Evolutionary conservation across 2,329 filamentous ascomycete genomes (phyloP).

Genomic region (Pyrenochaeta sp.): DNA sequence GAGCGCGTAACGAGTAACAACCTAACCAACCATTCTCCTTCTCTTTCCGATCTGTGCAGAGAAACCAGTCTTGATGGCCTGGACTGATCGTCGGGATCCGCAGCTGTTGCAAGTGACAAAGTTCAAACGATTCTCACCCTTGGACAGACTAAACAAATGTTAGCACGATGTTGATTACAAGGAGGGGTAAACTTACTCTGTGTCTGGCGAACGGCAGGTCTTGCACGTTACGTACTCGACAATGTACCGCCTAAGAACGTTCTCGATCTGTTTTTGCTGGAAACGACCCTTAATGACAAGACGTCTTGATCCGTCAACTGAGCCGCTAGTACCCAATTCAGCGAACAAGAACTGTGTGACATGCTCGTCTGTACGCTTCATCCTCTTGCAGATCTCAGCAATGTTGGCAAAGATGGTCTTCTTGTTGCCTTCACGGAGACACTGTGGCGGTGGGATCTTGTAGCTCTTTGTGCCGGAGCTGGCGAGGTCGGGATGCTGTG

Average conservation of each 20-base stretch:
- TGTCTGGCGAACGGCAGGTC: constrained; percentile 69
- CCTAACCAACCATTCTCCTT: constrained; percentile 88
- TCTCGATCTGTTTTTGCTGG: constrained; percentile 99
- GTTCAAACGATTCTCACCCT: constrained; percentile 98
- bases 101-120: constrained; percentile 93
- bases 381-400: constrained; percentile 96
- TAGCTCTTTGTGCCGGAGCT: constrained; percentile 90
- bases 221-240: constrained; percentile 99
- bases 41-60: constrained; percentile 98
- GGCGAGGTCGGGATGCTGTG: constrained; percentile 95
- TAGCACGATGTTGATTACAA: constrained; percentile 57
- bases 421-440: constrained; percentile 99
- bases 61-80: constrained; percentile 99
- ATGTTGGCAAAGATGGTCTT: constrained; percentile 98
- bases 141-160: constrained; percentile 90
- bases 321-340: constrained; percentile 96
- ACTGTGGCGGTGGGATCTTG: constrained; percentile 99
- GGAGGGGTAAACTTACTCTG: constrained; percentile 21
- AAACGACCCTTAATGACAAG: constrained; percentile 99
- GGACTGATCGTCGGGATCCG: constrained; percentile 77
- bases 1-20: constrained; percentile 22
- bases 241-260: constrained; percentile 93
- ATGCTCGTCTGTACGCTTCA: constrained; percentile 99
- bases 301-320: constrained; percentile 89
- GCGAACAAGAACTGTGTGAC: constrained; percentile 97